These are phyloP conservation scores for Vaccinium vitisidaea DNA, from an alignment of 148 eudicot genomes.

Conservation along the genomic window DNA sequence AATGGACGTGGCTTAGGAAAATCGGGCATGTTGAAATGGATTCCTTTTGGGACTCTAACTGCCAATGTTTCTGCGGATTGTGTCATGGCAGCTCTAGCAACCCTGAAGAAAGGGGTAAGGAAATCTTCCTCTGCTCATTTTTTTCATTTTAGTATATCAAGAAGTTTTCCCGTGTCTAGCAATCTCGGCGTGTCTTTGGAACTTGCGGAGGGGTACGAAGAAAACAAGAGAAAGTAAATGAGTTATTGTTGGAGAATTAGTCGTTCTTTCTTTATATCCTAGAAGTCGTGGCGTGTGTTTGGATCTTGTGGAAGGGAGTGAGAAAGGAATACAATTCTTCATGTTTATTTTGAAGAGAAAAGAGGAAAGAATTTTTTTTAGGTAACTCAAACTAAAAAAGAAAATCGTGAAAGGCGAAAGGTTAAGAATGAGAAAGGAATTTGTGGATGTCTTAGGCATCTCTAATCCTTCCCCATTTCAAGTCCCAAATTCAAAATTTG, in stretches of 20 bases:
- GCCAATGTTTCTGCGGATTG: slow-evolving; percentile 90
- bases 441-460: no score
- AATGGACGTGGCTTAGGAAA: slow-evolving; percentile 81
- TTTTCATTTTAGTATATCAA: not conserved
- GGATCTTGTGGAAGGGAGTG: no score
- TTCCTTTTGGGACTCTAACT: slow-evolving; percentile 81
- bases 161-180: not conserved
- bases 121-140: not conserved
- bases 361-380: not conserved
- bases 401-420: no score
- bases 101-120: slow-evolving; percentile 48
- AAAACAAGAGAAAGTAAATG: not conserved
- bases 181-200: not conserved
- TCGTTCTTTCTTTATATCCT: no score
- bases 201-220: not conserved
- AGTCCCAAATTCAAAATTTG: no score
- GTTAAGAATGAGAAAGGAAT: no score
- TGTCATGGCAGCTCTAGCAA: slow-evolving; percentile 87
- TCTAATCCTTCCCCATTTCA: no score
- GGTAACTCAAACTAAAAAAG: no score
- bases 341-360: not conserved
- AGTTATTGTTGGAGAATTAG: not conserved
- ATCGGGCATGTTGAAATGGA: slow-evolving; percentile 51
- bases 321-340: not conserved
- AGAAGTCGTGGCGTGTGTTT: no score